These are phyloP conservation scores for Starmerella powellii DNA, from an alignment of 805 yeast genomes.

Conservation along the genomic window DNA sequence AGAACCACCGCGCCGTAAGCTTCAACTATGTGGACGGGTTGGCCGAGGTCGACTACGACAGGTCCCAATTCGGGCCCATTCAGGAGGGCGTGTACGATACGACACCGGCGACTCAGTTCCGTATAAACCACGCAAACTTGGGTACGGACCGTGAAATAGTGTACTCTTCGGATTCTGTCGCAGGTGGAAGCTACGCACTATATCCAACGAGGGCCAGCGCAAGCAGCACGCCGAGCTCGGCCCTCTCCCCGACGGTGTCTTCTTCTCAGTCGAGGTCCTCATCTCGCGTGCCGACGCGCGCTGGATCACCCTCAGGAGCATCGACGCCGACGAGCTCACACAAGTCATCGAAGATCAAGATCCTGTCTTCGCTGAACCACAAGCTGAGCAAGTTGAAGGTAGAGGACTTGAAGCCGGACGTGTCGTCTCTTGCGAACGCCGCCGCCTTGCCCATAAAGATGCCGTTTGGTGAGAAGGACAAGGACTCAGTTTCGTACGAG, in stretches of 20 bases:
- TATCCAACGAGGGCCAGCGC: not conserved
- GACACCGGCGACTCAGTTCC: slow-evolving; percentile 10
- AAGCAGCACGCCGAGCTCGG: too few species aligned
- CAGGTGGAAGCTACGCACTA: not conserved
- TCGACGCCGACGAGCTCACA: not conserved
- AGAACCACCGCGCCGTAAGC: slow-evolving; percentile 1
- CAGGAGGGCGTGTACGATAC: slow-evolving; percentile 14
- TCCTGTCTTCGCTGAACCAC: slow-evolving; percentile 5
- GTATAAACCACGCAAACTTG: not conserved
- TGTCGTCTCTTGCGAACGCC: not conserved
- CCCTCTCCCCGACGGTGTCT: too few species aligned
- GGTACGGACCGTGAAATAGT: not conserved
- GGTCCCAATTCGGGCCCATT: slow-evolving; percentile 3
- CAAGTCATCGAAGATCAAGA: slow-evolving; percentile 4
- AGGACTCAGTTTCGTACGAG: not conserved
- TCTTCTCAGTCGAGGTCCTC: too few species aligned
- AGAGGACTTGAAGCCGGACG: slow-evolving; percentile 4
- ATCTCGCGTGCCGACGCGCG: too few species aligned
- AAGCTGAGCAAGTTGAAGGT: slow-evolving; percentile 7
- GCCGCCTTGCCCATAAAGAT: not conserved
- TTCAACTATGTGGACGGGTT: not conserved
- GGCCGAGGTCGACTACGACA: not conserved
- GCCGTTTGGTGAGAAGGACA: not conserved
- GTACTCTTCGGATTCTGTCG: not conserved
- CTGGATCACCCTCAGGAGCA: not conserved